Percentiles rank a stretch among this genome's conserved stretches.
These are phyloP conservation scores for Tuber umbilicatum DNA, from an alignment of 495 filamentous ascomycete genomes.

Conservation along the genomic window DNA sequence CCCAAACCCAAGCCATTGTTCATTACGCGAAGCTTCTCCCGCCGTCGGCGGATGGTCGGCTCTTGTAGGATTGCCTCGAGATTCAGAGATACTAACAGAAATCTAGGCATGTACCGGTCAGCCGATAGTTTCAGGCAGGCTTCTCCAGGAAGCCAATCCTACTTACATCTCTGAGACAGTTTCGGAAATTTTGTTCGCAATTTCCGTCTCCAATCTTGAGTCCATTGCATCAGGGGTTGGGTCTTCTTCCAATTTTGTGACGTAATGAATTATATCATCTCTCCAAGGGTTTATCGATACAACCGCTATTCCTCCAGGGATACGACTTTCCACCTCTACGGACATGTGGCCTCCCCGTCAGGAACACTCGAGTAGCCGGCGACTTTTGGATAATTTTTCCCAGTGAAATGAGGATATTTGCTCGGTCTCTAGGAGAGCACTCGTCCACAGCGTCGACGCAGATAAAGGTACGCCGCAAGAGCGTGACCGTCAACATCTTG, in stretches of 20 bases:
- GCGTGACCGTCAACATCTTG: not conserved
- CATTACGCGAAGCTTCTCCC: not conserved
- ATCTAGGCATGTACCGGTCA: not conserved
- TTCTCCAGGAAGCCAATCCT: not conserved
- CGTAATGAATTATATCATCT: not conserved
- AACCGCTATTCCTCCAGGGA: not conserved
- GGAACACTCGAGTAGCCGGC: not conserved
- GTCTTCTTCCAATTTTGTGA: not conserved
- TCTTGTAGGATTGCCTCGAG: not conserved
- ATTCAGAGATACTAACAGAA: not conserved
- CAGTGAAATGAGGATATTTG: not conserved
- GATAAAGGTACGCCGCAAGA: not conserved
- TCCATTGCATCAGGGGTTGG: not conserved
- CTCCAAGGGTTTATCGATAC: not conserved
- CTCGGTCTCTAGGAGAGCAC: not conserved
- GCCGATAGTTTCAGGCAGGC: not conserved
- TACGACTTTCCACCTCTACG: not conserved
- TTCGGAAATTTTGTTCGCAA: not conserved
- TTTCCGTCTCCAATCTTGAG: not conserved
- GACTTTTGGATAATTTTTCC: not conserved
- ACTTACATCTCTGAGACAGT: not conserved
- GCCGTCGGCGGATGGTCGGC: not conserved
- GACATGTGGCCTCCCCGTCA: not conserved
- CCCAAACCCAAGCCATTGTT: not conserved
- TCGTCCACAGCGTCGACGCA: not conserved